These are phyloP conservation scores for Daldinia concentrica DNA, from an alignment of 495 filamentous ascomycete species.

Conservation along the genomic window DNA sequence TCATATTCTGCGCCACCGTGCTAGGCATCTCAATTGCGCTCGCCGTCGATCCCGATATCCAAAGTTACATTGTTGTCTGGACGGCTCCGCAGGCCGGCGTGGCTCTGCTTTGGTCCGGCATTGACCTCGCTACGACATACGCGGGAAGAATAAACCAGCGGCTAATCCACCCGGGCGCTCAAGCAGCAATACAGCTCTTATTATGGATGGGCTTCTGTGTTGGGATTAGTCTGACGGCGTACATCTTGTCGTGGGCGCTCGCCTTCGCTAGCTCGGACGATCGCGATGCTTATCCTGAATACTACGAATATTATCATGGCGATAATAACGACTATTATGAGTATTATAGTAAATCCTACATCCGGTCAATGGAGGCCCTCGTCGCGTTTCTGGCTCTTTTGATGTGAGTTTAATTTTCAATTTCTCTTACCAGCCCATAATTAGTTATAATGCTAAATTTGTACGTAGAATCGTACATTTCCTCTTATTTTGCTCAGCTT, in stretches of 20 bases:
- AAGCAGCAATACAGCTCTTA: slow-evolving; percentile 28
- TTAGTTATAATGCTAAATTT: slow-evolving; percentile 1
- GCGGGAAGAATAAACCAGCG: slow-evolving; percentile 7
- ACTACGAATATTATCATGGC: slow-evolving; percentile 30
- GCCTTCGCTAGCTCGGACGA: slow-evolving; percentile 6
- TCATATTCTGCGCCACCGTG: slow-evolving; percentile 37
- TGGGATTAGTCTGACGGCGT: slow-evolving; percentile 30
- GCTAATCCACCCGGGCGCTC: slow-evolving; percentile 38
- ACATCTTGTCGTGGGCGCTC: slow-evolving; percentile 26
- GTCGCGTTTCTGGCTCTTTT: slow-evolving; percentile 42
- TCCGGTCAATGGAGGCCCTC: slow-evolving; percentile 8
- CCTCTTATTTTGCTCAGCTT: slow-evolving; percentile 51
- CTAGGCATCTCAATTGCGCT: slow-evolving; percentile 40
- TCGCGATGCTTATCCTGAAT: slow-evolving; percentile 16
- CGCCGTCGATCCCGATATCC: slow-evolving; percentile 20
- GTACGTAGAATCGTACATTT: slow-evolving; percentile 44
- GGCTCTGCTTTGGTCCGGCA: slow-evolving; percentile 32
- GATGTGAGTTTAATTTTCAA: slow-evolving; percentile 22
- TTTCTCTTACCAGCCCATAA: background rate
- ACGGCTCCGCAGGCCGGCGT: slow-evolving; percentile 34
- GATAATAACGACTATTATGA: slow-evolving; percentile 6
- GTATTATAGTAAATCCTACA: slow-evolving; percentile 23
- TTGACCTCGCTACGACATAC: slow-evolving; percentile 22
- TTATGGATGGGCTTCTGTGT: slow-evolving; percentile 33
- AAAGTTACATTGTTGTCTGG: slow-evolving; percentile 34